Conservation (phyloP, 2,329 filamentous ascomycete species). For the Colletotrichum tanaceti region DNA sequence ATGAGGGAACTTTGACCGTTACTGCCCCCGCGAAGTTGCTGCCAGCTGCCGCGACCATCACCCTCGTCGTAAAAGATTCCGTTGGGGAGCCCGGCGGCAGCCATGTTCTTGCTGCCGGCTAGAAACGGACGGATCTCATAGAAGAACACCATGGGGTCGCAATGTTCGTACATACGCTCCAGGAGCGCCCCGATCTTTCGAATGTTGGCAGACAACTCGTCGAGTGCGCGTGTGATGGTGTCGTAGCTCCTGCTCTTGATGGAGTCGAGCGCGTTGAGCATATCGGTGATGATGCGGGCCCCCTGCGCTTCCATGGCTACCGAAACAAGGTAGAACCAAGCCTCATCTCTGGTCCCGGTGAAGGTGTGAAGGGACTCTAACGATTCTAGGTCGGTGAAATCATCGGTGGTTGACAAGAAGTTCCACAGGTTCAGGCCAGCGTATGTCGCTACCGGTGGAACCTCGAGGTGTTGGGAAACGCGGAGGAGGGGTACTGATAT, state of each 20-base stretch:
- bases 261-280: slow-evolving; percentile 81
- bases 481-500: slow-evolving; percentile 81
- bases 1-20: slow-evolving; percentile 94
- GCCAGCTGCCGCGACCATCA: slow-evolving; percentile 73
- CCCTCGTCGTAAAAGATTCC: slow-evolving; percentile 88
- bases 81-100: slow-evolving; percentile 80
- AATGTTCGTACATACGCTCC: slow-evolving; percentile 88
- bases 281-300: slow-evolving; percentile 78
- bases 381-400: slow-evolving; percentile 74
- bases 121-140: slow-evolving; percentile 88
- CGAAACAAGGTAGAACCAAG: slow-evolving; percentile 93
- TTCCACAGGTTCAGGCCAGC: slow-evolving; percentile 92
- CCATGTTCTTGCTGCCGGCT: slow-evolving; percentile 94
- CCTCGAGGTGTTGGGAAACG: slow-evolving; percentile 78
- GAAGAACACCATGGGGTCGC: slow-evolving; percentile 89
- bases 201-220: slow-evolving; percentile 73
- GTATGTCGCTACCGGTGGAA: slow-evolving; percentile 92
- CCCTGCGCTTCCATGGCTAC: slow-evolving; percentile 90
- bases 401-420: slow-evolving; percentile 68
- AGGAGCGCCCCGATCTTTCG: slow-evolving; percentile 75
- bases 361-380: slow-evolving; percentile 82
- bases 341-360: slow-evolving; percentile 88
- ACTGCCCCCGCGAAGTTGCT: slow-evolving; percentile 86
- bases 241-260: slow-evolving; percentile 70
- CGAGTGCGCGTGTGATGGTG: slow-evolving; percentile 72